phyloP scores from a whole-genome alignment of 2,329 filamentous ascomycete genomes.

The Sporothrix protearum region DNA sequence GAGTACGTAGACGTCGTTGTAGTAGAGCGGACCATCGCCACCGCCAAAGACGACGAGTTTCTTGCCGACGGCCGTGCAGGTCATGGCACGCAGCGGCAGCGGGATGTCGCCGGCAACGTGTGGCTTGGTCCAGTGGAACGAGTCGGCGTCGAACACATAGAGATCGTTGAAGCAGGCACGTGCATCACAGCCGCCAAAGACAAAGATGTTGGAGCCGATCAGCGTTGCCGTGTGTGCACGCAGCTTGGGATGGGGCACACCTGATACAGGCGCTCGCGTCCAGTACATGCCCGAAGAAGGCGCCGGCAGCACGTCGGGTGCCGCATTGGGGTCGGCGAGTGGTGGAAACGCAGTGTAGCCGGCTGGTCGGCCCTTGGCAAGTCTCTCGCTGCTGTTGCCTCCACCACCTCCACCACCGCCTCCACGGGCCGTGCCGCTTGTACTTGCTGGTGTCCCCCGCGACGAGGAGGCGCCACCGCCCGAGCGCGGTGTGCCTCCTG shows the following conservation, averaged over 20 bases:
- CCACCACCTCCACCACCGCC: slow-evolving; percentile 13
- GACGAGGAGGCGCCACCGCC: not conserved
- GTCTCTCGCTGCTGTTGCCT: slow-evolving; percentile 24
- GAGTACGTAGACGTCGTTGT: slow-evolving; percentile 69
- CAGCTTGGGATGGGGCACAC: slow-evolving; percentile 57
- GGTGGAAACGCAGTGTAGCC: slow-evolving; percentile 52
- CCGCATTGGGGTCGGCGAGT: slow-evolving; percentile 53
- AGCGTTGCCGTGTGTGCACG: slow-evolving; percentile 65
- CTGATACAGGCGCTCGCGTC: slow-evolving; percentile 63
- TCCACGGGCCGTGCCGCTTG: not conserved
- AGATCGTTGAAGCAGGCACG: slow-evolving; percentile 66
- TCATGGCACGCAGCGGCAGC: slow-evolving; percentile 65
- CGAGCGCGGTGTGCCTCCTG: not conserved
- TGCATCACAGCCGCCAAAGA: slow-evolving; percentile 67
- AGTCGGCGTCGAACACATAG: slow-evolving; percentile 66
- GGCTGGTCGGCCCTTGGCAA: slow-evolving; percentile 26
- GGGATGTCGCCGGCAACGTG: slow-evolving; percentile 62
- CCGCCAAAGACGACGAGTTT: slow-evolving; percentile 68
- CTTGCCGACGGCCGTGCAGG: slow-evolving; percentile 65
- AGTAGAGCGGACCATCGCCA: slow-evolving; percentile 66
- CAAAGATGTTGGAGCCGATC: slow-evolving; percentile 62
- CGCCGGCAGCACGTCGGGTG: slow-evolving; percentile 58
- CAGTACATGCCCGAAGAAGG: slow-evolving; percentile 71
- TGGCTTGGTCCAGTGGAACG: slow-evolving; percentile 67
- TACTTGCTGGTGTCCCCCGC: not conserved